Evolutionary conservation across 805 yeast genomes (phyloP), one percentile per base, ranked within the genome.

Genomic region (Starmera amethionina): DNA sequence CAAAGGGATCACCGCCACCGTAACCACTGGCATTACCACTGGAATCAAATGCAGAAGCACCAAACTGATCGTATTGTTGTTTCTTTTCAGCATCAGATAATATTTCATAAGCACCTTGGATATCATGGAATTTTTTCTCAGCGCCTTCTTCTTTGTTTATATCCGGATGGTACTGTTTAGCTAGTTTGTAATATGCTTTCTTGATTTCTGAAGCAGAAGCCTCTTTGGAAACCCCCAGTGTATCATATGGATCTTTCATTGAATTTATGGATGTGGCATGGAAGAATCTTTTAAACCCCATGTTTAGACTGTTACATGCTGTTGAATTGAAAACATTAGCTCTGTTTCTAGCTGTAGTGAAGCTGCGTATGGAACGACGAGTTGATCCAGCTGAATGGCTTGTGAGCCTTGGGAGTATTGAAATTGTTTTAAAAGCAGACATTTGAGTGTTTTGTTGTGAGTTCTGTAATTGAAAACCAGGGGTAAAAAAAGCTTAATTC

Each of bases 151-250:
- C 96, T 62, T 90, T 93, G 62, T 90, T 93, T 35, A 93, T 85
- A 65, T 93, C 99, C 0, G 99, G 99, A 62, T 93, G 99, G 61
- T 69, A 88, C 59, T 90, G 75, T 62, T 93, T 93, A 13, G 97
- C 98, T 47, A 93, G 67, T 55, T 87, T 82, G 59, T 88, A 88
- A 65, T 93, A 93, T 3, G 96, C 90, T 62, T 89, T 89, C 62
- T 93, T 93, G 63, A 93, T 93, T 16, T 88, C 94, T n/a, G 85
- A 72, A 8, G 80, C 65, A 12, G 80, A 71, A 0, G 98, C 93
- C 39, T 57, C 58, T 45, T 73, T 75, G 25, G 73, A 75, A 27
- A 93, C 85, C 4, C 97, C 97, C 34, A 93, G 65, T 0, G 79
- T 75, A 45, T 77, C 70, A 62, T 93, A 93, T 0, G 99, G 99